Conservation (phyloP, 176 grass and related monocot species). For the Rhipidocladum racemiflorum region DNA sequence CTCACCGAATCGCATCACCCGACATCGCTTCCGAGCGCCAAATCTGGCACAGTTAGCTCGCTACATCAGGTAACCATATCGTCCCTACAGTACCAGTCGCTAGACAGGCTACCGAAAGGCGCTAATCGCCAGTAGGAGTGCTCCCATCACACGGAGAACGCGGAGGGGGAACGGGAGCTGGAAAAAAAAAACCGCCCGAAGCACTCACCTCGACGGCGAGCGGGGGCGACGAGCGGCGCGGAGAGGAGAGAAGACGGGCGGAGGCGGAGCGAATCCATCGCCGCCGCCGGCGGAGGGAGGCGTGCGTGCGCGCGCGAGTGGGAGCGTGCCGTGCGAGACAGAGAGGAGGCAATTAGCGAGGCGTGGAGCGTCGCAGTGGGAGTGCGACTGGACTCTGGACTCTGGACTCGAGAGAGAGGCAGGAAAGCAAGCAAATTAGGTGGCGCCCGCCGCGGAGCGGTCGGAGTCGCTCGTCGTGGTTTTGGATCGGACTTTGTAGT, state of each 20-base stretch:
- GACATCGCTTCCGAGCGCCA: not conserved
- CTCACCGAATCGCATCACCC: not conserved
- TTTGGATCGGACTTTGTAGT: no score
- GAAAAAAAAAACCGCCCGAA: fast-evolving
- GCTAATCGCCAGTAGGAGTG: not conserved
- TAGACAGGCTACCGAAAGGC: not conserved
- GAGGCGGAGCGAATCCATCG: conserved; percentile 48
- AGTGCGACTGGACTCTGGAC: no score
- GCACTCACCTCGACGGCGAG: conserved; percentile 35
- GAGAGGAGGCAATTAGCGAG: not conserved
- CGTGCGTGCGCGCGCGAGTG: not conserved
- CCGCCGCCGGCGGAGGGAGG: not conserved
- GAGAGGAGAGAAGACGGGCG: conserved; percentile 35
- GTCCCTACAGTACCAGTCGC: not conserved
- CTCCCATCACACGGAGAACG: not conserved
- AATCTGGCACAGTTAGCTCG: not conserved
- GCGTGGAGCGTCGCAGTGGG: no score
- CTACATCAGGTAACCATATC: not conserved
- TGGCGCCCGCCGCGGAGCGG: not conserved
- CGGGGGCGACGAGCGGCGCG: not conserved
- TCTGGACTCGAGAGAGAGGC: no score
- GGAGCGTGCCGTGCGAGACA: not conserved
- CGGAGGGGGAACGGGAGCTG: not conserved
- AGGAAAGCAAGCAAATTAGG: not conserved
- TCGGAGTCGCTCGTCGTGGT: no score